Percentiles rank a stretch among this genome's conserved stretches.
Evolutionary conservation across 1,284 basidiomycete species (phyloP).

Genomic region (Boletus semigastroideus): DNA sequence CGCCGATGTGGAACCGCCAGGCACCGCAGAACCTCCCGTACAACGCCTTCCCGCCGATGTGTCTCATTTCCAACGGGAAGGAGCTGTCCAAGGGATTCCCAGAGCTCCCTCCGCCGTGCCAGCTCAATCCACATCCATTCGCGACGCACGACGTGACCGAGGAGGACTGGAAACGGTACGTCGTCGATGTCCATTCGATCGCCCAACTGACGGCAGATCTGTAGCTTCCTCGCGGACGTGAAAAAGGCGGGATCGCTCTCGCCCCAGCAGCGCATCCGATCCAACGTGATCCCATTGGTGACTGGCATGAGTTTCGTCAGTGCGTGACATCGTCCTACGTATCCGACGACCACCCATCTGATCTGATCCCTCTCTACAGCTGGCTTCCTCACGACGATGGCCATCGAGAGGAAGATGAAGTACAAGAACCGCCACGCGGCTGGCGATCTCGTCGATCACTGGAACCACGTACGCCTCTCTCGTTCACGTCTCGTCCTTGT

Average conservation of each 20-base stretch:
- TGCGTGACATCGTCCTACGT: neutral
- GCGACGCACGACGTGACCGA: conserved; percentile 31
- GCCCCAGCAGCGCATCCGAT: conserved; percentile 28
- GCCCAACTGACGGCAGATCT: neutral
- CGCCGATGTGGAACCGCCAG: conserved; percentile 29
- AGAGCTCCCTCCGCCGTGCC: conserved; percentile 31
- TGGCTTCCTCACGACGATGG: conserved; percentile 23
- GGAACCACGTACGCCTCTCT: conserved; percentile 27
- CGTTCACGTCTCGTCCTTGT: neutral
- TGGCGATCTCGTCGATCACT: conserved; percentile 33
- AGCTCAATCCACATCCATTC: conserved; percentile 26
- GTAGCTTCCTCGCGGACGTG: conserved; percentile 29
- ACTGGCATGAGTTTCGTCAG: conserved; percentile 25
- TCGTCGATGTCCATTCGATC: neutral
- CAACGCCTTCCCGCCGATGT: conserved; percentile 30
- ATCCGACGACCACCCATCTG: neutral
- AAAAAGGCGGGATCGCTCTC: conserved; percentile 28
- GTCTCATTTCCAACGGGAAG: conserved; percentile 26
- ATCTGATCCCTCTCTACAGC: conserved; percentile 1
- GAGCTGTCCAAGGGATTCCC: conserved; percentile 26
- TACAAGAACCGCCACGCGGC: conserved; percentile 27
- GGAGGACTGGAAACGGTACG: conserved; percentile 34
- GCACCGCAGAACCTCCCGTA: conserved; percentile 16
- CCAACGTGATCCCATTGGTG: conserved; percentile 25
- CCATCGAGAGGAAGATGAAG: conserved; percentile 30